Evolutionary conservation across 345 rosid species (phyloP), one percentile per base, ranked within the genome.

Genomic region (Psidium guajava): DNA sequence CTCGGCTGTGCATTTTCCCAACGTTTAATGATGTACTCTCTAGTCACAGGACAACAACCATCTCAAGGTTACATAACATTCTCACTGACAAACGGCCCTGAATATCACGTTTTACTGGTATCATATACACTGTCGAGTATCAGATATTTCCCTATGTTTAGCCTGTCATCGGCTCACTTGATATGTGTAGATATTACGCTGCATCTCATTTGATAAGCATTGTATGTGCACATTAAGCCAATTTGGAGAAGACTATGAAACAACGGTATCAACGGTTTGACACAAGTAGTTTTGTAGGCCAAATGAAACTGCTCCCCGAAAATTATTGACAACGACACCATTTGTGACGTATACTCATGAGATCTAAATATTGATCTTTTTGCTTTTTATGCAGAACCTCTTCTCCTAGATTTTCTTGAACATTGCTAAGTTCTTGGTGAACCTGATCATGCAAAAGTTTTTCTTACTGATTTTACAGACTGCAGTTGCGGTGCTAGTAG

Each of bases 51-150:
- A 81, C 80, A 69, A 20, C 88, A 85, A 49, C 85, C 81, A 49
- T 51, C 82, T 3, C 84, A 87, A 88, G 91, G 91, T 82, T 91
- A 82, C 53, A 56, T 88, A 69, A 86, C 89, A 50, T 90, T 91
- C 77, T 89, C 91, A 9, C 69, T 91, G 84, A 89, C 91, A 49
- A 85, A 87, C 53, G 93, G 93, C 56, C 93, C 91, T 6, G 90
- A 89, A 55, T 90, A 91, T 81, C 91, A 91, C 28, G 69, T 88
- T 74, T 88, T 89, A 0, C 93, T 87, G 91, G 92, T 91, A 82
- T 27, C 40, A 13, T 13, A 61, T 14, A 15, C 16, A 8, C 21
- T 53, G 54, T 61, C 36, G 7, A 24, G 54, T 15, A 50, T 51
- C 49, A 51, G 5, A 52, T 82, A 82, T 27, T 52, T n/a, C 13